A percentile compares a stretch with the other conserved stretches of the same genome.
These are phyloP conservation scores for Xylaria telfairii DNA, from an alignment of 495 filamentous ascomycete species.

Conservation along the genomic window DNA sequence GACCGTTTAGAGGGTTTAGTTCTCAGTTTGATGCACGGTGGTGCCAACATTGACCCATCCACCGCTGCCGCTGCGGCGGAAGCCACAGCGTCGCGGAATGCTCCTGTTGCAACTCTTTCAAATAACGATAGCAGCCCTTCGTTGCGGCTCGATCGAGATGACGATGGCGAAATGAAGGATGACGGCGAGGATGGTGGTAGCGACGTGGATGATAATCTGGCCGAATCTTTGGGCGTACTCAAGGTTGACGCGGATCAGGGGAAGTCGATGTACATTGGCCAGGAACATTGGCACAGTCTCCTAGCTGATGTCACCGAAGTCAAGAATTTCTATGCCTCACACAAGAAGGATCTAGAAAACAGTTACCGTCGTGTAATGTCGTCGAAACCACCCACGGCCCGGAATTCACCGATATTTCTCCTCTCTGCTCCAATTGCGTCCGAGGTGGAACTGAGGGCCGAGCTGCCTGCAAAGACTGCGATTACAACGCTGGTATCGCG, in stretches of 20 bases:
- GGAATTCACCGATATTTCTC: conserved; percentile 71
- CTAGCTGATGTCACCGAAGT: conserved; percentile 92
- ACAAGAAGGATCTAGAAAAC: conserved; percentile 62
- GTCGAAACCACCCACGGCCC: conserved; percentile 62
- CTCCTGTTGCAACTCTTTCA: conserved; percentile 68
- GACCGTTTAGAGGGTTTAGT: conserved; percentile 95
- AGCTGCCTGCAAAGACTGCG: conserved; percentile 78
- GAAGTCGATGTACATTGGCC: conserved; percentile 85
- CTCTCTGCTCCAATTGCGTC: conserved; percentile 73
- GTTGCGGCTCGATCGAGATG: conserved; percentile 65
- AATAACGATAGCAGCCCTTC: conserved; percentile 68
- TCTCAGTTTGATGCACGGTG: conserved; percentile 94
- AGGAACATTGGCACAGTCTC: conserved; percentile 89
- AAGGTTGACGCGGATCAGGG: conserved; percentile 81
- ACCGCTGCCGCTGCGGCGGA: conserved; percentile 35
- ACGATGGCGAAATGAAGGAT: conserved; percentile 55
- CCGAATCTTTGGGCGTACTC: conserved; percentile 84
- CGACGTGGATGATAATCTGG: conserved; percentile 81
- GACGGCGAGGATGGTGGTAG: conserved; percentile 69
- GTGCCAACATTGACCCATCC: conserved; percentile 56
- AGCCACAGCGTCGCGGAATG: conserved; percentile 56
- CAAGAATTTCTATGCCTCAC: conserved; percentile 77
- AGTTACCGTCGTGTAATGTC: conserved; percentile 69
- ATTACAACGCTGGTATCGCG: conserved; percentile 81
- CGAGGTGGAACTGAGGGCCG: conserved; percentile 75